Percentiles rank a stretch among this genome's conserved stretches.
phyloP scores from a whole-genome alignment of 2,329 filamentous ascomycete genomes.

The Cercospora nicotianae region DNA sequence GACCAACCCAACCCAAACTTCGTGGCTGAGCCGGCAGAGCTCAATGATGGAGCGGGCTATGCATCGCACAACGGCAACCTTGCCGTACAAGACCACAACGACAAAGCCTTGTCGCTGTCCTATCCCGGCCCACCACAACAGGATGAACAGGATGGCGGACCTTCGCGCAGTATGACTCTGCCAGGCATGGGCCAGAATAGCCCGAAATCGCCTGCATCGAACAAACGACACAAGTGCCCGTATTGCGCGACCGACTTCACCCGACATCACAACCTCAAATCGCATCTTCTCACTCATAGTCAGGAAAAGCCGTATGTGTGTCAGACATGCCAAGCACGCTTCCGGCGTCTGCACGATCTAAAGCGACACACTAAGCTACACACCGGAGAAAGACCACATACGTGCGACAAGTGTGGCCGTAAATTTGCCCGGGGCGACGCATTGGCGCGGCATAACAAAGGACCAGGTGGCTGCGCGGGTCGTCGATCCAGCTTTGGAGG shows the following conservation, averaged over 20 bases:
- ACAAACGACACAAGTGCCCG: constrained; percentile 93
- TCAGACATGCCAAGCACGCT: constrained; percentile 87
- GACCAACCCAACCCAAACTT: constrained; percentile 44
- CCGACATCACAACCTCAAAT: constrained; percentile 95
- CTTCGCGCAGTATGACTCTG: constrained; percentile 59
- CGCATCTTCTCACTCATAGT: constrained; percentile 92
- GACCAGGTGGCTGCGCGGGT: constrained; percentile 90
- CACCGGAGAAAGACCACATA: constrained; percentile 91
- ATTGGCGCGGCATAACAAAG: constrained; percentile 90
- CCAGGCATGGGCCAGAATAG: constrained; percentile 51
- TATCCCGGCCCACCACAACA: constrained; percentile 59
- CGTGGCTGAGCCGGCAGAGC: constrained; percentile 39
- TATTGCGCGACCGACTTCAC: constrained; percentile 98
- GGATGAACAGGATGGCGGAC: constrained; percentile 53
- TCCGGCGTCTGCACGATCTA: constrained; percentile 87
- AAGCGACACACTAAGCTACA: constrained; percentile 97
- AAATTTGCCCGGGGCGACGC: constrained; percentile 96
- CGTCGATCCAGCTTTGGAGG: constrained; percentile 81
- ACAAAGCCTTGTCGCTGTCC: constrained; percentile 63
- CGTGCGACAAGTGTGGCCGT: constrained; percentile 90
- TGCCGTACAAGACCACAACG: constrained; percentile 37
- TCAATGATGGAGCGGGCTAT: constrained; percentile 42
- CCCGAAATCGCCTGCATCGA: constrained; percentile 62
- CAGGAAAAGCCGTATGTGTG: constrained; percentile 98
- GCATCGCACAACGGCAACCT: constrained; percentile 26